Evolutionary conservation across 257 asterid genomes (phyloP), one percentile per base, ranked within the genome.

Genomic region (Solanum boliviense): DNA sequence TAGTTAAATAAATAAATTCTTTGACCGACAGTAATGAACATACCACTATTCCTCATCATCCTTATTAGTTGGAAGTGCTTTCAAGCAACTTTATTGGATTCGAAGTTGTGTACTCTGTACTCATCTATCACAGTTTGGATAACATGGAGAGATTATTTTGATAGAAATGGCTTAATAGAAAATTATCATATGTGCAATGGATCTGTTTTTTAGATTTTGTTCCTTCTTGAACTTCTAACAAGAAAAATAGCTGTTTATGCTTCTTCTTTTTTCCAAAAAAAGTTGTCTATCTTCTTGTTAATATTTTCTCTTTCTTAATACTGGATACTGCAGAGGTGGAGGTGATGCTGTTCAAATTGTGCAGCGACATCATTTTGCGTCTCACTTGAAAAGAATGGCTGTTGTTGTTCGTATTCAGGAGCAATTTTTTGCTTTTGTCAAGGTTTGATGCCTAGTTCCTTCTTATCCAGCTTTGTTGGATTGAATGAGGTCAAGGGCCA

Each of bases 281-380:
- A 18, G 16, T 31, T 29, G 70, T 82, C 78, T 31, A 62, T 56
- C 79, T 83, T 84, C 71, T 87, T 87, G 29, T 85, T 88, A 34
- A 89, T 78, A 46, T 83, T 68, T 35, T 70, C 27, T 9, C 73
- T 46, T 62, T 73, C 89, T 88, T 29, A 82, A 29, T 52, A 9
- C 20, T 1, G 20, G 4, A 20, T 35, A 84, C 87, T 91, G 91
- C 96, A 97, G 99, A 96, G 98, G 98, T 83, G 91, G 93, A 88
- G 94, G 93, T 73, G 92, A 93, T 89, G 88, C 95, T 88, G 98
- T 97, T 94, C 99, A 97, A 93, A 97, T 97, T 93, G 94, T 97
- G 83, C 99, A 95, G 91, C 94, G 99, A 74, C 98, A 97, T 92
- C 99, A 97, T 93, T 97, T 97, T 89, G 99, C 99, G 29, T 97